A percentile compares a stretch with the other conserved stretches of the same genome.
Evolutionary conservation across 2,329 filamentous ascomycete species (phyloP).

Genomic region (Harringtonia aguacate): DNA sequence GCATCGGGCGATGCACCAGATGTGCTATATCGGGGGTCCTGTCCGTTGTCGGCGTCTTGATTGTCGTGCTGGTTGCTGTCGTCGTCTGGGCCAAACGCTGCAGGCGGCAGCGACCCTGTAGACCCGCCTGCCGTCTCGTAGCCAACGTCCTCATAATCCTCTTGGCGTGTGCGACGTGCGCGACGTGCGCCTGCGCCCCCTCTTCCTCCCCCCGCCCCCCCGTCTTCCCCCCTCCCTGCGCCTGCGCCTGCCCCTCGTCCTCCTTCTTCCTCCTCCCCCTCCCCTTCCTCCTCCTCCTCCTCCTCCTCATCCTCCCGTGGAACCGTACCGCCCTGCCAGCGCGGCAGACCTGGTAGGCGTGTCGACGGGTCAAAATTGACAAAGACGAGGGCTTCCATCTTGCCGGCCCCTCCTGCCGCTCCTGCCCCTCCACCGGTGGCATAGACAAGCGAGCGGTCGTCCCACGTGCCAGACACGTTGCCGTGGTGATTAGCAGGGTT

Average conservation of each 20-base stretch:
- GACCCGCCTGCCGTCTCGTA: too few species aligned
- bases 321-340: background rate
- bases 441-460: slow-evolving; percentile 38
- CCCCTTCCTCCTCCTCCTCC: background rate
- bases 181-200: too few species aligned
- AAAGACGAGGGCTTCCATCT: slow-evolving; percentile 23
- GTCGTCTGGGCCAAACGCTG: too few species aligned
- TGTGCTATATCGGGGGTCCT: too few species aligned
- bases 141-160: too few species aligned
- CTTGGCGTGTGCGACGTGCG: too few species aligned
- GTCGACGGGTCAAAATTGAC: slow-evolving; percentile 31
- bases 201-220: background rate
- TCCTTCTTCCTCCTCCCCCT: background rate
- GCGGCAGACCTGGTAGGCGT: slow-evolving; percentile 1
- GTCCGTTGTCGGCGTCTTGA: too few species aligned
- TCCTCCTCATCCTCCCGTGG: background rate
- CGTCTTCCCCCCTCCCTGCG: background rate
- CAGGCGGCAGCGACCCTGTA: too few species aligned
- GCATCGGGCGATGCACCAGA: too few species aligned
- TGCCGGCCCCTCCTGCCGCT: background rate
- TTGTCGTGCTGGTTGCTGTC: too few species aligned
- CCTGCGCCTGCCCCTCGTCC: slow-evolving; percentile 5
- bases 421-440: slow-evolving; percentile 17
- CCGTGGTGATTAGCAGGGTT: slow-evolving; percentile 26
- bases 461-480: slow-evolving; percentile 28